Evolutionary conservation across 306 rosid genomes (phyloP).

Genomic region (Quercus bicolor): DNA sequence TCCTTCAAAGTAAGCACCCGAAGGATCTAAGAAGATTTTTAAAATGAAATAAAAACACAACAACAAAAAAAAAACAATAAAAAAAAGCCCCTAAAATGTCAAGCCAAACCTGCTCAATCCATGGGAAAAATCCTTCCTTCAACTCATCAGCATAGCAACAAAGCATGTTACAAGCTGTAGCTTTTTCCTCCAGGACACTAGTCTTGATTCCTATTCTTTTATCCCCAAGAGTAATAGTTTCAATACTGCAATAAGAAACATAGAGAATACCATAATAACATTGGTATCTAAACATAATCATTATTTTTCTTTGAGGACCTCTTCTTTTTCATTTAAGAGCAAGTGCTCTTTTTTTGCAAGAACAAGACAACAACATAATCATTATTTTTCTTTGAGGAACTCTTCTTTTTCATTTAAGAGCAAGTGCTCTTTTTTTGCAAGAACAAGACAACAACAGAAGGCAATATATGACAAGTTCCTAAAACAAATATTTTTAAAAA

Average conservation of each 20-base stretch:
- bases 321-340: neutral
- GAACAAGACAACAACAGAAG: no score
- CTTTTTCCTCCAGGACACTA: slow-evolving; percentile 96
- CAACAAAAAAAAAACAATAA: neutral
- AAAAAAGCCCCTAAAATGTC: neutral
- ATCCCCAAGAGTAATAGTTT: slow-evolving; percentile 95
- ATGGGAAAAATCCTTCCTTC: slow-evolving; percentile 98
- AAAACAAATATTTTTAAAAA: no score
- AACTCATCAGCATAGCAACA: slow-evolving; percentile 99
- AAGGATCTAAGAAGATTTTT: neutral
- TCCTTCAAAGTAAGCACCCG: neutral
- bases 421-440: no score
- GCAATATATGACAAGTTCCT: no score
- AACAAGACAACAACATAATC: neutral
- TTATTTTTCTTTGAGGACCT: neutral
- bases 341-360: no score
- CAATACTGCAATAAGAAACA: slow-evolving; percentile 63
- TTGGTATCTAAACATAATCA: neutral
- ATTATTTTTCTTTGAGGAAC: neutral
- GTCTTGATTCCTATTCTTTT: slow-evolving; percentile 97
- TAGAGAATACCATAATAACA: neutral
- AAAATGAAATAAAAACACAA: neutral
- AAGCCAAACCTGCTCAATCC: slow-evolving; percentile 87
- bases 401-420: neutral
- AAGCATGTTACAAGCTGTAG: slow-evolving; percentile 97